Evolutionary conservation across 768 basidiomycete genomes (phyloP).

Genomic region (Cytidiella melzeri): DNA sequence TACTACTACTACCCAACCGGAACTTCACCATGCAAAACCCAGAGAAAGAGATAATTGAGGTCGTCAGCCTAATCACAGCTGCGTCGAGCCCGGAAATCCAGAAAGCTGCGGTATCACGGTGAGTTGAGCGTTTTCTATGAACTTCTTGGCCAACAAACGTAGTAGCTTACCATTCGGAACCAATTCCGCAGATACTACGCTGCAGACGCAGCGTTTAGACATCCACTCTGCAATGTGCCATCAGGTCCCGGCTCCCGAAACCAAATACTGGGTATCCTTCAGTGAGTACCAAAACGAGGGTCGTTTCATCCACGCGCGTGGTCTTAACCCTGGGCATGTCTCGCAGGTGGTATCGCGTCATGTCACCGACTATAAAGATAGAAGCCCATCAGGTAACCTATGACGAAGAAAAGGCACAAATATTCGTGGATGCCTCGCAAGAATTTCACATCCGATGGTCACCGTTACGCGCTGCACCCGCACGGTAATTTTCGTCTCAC

Average conservation of each 20-base stretch:
- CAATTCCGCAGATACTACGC: constrained; percentile 38
- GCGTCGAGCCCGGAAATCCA: constrained; percentile 45
- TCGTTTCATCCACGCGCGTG: neutral
- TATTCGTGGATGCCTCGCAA: constrained; percentile 50
- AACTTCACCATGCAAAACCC: constrained; percentile 47
- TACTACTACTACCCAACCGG: no score
- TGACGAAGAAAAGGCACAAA: constrained; percentile 33
- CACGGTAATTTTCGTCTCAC: constrained; percentile 34
- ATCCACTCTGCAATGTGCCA: constrained; percentile 49
- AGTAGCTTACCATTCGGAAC: neutral
- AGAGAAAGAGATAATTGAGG: constrained; percentile 37
- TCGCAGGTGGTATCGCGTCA: constrained; percentile 21
- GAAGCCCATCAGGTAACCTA: constrained; percentile 40
- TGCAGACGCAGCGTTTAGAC: constrained; percentile 49
- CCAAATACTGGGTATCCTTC: constrained; percentile 50
- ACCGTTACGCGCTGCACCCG: constrained; percentile 37
- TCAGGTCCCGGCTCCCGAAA: constrained; percentile 47
- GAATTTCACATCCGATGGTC: constrained; percentile 46
- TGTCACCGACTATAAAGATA: constrained; percentile 45
- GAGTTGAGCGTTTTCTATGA: neutral
- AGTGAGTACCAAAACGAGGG: constrained; percentile 32
- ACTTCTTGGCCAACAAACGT: neutral
- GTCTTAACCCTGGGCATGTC: neutral
- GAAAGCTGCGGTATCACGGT: constrained; percentile 33
- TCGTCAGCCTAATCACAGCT: constrained; percentile 41